Conservation (phyloP, 768 basidiomycete species). For the Rhodotorula graminis region DNA sequence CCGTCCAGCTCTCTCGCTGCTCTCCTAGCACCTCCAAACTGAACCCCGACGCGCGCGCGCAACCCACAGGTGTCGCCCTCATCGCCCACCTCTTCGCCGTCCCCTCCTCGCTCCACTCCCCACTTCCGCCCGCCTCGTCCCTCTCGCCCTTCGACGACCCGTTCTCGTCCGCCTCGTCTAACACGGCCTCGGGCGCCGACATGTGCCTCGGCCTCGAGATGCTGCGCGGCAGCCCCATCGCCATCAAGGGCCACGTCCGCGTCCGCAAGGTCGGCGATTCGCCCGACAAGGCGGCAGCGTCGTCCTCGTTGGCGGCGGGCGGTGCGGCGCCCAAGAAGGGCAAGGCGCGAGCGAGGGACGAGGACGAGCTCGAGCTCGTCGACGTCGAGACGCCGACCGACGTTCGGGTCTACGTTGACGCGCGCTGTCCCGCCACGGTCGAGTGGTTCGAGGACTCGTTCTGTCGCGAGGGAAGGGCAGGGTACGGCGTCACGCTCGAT, state of each 20-base stretch:
- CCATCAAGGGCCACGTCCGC: neutral
- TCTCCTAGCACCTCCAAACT: neutral
- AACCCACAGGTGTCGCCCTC: constrained; percentile 22
- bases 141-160: constrained; percentile 38
- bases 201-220: constrained; percentile 38
- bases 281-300: neutral
- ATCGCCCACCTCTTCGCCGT: constrained; percentile 38
- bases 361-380: neutral
- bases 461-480: constrained; percentile 17
- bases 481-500: constrained; percentile 18
- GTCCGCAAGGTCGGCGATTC: neutral
- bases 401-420: constrained; percentile 31
- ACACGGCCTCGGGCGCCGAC: constrained; percentile 15
- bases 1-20: neutral
- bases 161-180: constrained; percentile 25
- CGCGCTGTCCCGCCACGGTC: constrained; percentile 29
- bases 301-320: too few relatives aligned
- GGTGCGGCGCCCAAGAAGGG: neutral
- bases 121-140: neutral
- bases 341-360: constrained; percentile 1
- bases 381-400: constrained; percentile 37
- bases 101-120: constrained; percentile 1
- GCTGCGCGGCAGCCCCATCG: constrained; percentile 18
- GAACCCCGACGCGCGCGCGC: neutral
- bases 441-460: constrained; percentile 35